phyloP scores from a whole-genome alignment of 164 flowering plant species.

The Stephania japonica region DNA sequence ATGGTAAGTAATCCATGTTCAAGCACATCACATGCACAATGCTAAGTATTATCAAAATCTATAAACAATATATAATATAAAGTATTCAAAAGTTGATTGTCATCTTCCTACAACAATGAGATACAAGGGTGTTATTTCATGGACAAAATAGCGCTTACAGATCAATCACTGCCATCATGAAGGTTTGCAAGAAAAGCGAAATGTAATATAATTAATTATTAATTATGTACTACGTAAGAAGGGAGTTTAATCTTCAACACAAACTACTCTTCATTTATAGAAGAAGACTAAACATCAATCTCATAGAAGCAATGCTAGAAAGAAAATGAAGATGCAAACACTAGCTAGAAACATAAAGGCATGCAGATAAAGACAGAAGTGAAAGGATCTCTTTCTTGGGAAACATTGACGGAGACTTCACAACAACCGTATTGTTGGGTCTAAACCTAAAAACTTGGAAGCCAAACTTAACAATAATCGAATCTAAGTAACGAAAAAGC shows the following conservation, averaged over 20 bases:
- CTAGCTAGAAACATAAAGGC: slow-evolving; percentile 1
- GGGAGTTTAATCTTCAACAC: too few species aligned
- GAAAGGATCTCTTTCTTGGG: slow-evolving; percentile 15
- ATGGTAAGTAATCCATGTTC: neutral
- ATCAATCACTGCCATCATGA: neutral
- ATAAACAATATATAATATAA: too few species aligned
- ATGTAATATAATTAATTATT: neutral
- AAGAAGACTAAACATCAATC: too few species aligned
- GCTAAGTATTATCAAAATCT: too few species aligned
- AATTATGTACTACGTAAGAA: too few species aligned
- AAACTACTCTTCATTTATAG: too few species aligned
- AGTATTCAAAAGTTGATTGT: too few species aligned
- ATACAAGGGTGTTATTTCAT: neutral
- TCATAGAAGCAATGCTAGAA: too few species aligned
- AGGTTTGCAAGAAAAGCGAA: neutral
- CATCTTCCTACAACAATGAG: too few species aligned
- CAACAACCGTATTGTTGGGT: slow-evolving; percentile 28
- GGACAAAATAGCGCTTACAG: neutral
- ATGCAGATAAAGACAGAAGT: slow-evolving; percentile 19
- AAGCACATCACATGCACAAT: neutral
- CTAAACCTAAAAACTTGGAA: slow-evolving; percentile 18
- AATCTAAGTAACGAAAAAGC: slow-evolving; percentile 10
- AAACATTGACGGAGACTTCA: slow-evolving; percentile 26
- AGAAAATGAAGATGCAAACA: neutral
- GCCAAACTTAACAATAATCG: slow-evolving; percentile 15